Percentiles rank a stretch among this genome's conserved stretches.
phyloP scores from a whole-genome alignment of 202 grass and related monocot species.

The Elaeis oleifera region DNA sequence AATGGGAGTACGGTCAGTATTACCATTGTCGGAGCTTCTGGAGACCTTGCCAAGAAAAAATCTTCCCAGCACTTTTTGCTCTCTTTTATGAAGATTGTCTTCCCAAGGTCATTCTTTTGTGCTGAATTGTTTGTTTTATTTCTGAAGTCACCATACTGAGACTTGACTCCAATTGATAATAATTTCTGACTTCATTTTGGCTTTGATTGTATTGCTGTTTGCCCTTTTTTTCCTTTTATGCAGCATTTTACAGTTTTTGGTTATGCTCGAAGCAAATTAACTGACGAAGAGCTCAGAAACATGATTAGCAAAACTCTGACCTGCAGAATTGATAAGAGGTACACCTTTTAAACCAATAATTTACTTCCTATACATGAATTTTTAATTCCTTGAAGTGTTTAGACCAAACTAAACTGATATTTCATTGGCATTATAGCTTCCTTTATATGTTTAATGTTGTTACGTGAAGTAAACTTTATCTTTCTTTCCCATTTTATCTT shows the following conservation, averaged over 20 bases:
- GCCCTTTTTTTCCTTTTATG: conserved; percentile 29
- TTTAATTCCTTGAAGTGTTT: background rate
- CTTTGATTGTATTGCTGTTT: background rate
- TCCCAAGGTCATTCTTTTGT: conserved; percentile 43
- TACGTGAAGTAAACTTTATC: too few relatives aligned
- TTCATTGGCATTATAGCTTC: too few relatives aligned
- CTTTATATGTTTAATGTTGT: too few relatives aligned
- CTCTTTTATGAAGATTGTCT: conserved; percentile 82
- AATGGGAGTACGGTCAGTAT: conserved; percentile 61
- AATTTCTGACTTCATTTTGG: background rate
- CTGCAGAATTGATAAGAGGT: conserved; percentile 83
- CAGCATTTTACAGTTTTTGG: conserved; percentile 95
- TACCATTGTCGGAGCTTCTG: conserved; percentile 85
- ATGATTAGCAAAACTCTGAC: conserved; percentile 75
- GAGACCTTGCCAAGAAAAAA: conserved; percentile 94
- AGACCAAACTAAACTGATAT: background rate
- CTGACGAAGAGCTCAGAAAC: conserved; percentile 68
- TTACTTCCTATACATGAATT: conserved; percentile 1
- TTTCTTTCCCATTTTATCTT: too few relatives aligned
- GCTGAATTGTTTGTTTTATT: background rate
- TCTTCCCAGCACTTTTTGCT: conserved; percentile 86
- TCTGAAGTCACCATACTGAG: background rate
- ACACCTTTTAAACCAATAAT: background rate
- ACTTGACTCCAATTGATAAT: background rate
- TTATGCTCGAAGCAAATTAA: conserved; percentile 87